Conservation (phyloP, 1,284 basidiomycete species). For the Volvariella volvacea region DNA sequence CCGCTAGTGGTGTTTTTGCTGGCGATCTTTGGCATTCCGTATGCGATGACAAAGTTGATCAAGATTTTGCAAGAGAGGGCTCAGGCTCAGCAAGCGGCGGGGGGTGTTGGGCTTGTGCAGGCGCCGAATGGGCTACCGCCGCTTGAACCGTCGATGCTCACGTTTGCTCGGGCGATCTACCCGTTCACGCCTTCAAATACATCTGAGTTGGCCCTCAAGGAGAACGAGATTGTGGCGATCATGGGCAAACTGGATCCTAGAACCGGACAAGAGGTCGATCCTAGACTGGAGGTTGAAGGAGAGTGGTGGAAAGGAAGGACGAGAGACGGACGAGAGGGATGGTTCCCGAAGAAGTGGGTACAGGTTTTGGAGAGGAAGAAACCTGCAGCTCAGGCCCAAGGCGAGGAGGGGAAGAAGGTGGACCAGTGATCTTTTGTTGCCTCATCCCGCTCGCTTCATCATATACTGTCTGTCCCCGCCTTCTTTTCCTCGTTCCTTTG, state of each 20-base stretch:
- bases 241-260: slow-evolving; percentile 76
- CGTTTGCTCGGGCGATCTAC: slow-evolving; percentile 86
- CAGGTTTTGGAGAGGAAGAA: slow-evolving; percentile 56
- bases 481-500: no score
- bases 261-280: slow-evolving; percentile 64
- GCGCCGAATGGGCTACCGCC: slow-evolving; percentile 42
- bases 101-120: slow-evolving; percentile 20
- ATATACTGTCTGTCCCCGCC: no score
- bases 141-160: slow-evolving; percentile 68
- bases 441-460: no score
- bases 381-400: slow-evolving; percentile 22
- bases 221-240: slow-evolving; percentile 94
- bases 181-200: slow-evolving; percentile 72
- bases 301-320: slow-evolving; percentile 98
- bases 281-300: slow-evolving; percentile 63
- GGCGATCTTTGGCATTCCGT: slow-evolving; percentile 92
- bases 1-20: slow-evolving; percentile 93
- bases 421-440: slow-evolving; percentile 10
- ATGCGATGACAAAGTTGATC: slow-evolving; percentile 89
- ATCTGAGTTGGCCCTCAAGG: slow-evolving; percentile 77
- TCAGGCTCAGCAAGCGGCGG: slow-evolving; percentile 37
- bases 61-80: slow-evolving; percentile 68
- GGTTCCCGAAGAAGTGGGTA: slow-evolving; percentile 94
- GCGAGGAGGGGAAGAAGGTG: slow-evolving; percentile 25
- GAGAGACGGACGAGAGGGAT: slow-evolving; percentile 89